phyloP scores from a whole-genome alignment of 2,329 filamentous ascomycete species.

The Fusarium sacchari region DNA sequence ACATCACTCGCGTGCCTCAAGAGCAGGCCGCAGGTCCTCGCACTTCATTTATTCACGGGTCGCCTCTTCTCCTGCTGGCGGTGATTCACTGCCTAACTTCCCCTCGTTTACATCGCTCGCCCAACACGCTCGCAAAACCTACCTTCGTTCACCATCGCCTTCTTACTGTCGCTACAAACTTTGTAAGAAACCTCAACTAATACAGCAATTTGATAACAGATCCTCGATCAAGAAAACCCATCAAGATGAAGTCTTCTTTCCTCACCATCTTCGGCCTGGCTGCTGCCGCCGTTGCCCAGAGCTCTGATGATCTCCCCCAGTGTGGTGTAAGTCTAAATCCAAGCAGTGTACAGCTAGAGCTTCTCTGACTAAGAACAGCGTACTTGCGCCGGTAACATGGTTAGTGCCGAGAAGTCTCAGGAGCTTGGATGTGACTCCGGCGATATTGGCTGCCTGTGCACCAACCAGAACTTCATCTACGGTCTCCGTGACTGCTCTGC shows the following conservation, averaged over 20 bases:
- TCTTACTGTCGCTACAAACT: slow-evolving; percentile 14
- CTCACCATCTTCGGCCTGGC: slow-evolving; percentile 56
- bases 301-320: slow-evolving; percentile 53
- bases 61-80: slow-evolving; percentile 2
- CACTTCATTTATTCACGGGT: slow-evolving; percentile 22
- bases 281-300: slow-evolving; percentile 55
- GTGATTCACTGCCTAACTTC: slow-evolving; percentile 27
- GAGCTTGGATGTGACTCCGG: slow-evolving; percentile 57
- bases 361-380: slow-evolving; percentile 50
- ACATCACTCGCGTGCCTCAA: slow-evolving; percentile 34
- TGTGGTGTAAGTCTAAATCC: slow-evolving; percentile 61
- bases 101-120: slow-evolving; percentile 8
- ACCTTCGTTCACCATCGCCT: slow-evolving; percentile 13
- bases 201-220: slow-evolving; percentile 18
- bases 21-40: slow-evolving; percentile 10
- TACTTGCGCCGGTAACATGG: slow-evolving; percentile 63
- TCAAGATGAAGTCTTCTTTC: slow-evolving; percentile 63
- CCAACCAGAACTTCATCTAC: slow-evolving; percentile 57
- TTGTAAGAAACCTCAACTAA: slow-evolving; percentile 15
- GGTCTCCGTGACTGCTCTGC: slow-evolving; percentile 63
- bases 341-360: not conserved
- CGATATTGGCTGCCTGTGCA: slow-evolving; percentile 60
- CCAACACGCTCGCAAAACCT: slow-evolving; percentile 1
- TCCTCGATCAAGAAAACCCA: slow-evolving; percentile 31
- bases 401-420: slow-evolving; percentile 51